Base-by-base conservation (phyloP, 768 basidiomycete species). In the Krasilnikovozyma curviuscula region DNA sequence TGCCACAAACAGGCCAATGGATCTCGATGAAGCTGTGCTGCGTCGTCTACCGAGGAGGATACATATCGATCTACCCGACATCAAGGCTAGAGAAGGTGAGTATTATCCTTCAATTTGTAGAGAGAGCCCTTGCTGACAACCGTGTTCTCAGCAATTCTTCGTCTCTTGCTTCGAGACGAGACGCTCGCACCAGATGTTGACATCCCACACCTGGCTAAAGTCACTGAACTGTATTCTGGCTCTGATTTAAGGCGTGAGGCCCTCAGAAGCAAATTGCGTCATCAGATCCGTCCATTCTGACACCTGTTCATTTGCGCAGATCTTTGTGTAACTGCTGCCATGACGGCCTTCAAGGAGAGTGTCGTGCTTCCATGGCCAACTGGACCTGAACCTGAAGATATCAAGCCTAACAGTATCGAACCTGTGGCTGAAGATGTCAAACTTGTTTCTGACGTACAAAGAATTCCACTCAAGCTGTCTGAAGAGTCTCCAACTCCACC, bases 211-310 rank as follows among this genome's bases (percentile, higher is more conserved):
- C 65, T 88, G 32, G 79, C 81, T 5, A 73, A 71, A 60, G 73
- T 74, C 61, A 84, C 84, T 0, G 81, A 82, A 46, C 76, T 73
- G 44, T 95, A 86, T 64, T 95, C 88, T 48, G 88, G 88, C 14
- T 91, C 86, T 24, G 88, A 95, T 63, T 69, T 95, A 50, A 93
- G 91, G 65, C 84, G 88, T 91, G 50, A 60, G 81, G 35, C 30
- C 57, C 25, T 31, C 48, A 21, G 18, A 7, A 23, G 10, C 40
- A 12, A 43, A 28, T 44, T 40, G 32, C 32, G 24, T 21, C 29
- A 28, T 14, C 32, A 33, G 6, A 10, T 21, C 39, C 19, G 34
- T 18, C 28, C 21, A 25, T 14, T 44, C 14, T 23, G 39, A 44
- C 23, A 45, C n/a, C 12, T 38, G 19, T 19, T 27, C 44, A 3